Base-by-base conservation (phyloP, 495 filamentous ascomycete species). In the Penicillium lagena region DNA sequence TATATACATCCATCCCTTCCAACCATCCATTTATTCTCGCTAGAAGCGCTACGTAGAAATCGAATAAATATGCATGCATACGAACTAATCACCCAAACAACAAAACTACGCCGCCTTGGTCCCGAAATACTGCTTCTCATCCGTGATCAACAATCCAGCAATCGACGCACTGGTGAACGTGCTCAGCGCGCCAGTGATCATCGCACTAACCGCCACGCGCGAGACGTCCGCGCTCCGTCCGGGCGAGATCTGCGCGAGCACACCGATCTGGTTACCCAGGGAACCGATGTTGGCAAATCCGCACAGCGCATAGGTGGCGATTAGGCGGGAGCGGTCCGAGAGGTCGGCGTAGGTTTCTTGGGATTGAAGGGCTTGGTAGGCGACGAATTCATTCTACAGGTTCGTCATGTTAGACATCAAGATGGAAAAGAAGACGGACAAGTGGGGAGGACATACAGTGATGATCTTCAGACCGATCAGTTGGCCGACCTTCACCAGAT, bases 391-490 rank as follows among this genome's bases (percentile, higher is more conserved):
- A 59, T 87, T 87, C 66, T 74, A 47, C 39, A 17, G 35, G 14
- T 49, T 38, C 15, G 47, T 43, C 37, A 22, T 14, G 29, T 37
- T 42, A 37, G 37, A 32, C 42, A 39, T 30, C 35, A 39, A 28
- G 10, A 17, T 27, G n/a, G 9, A 9, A n/a, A 32, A n/a, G 30
- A 15, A 13, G 15, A 29, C 14, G 32, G 13, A 30, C 35, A 38
- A 31, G 22, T 17, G 37, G 37, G 40, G 13, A 39, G 30, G 14
- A 58, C 70, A 46, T 70, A 77, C 75, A 44, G 79, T 76, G 57
- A 96, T 83, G 43, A 95, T 67, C 66, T 96, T 96, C 33, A 80
- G 71, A 13, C 87, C 90, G 42, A 96, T 90, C 12, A 96, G 74
- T 44, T 86, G 75, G 27, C 73, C 83, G 35, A 96, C 90, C 22